Evolutionary conservation across 2,329 filamentous ascomycete genomes (phyloP), one percentile per base, ranked within the genome.

Genomic region (Neofusicoccum sp.): DNA sequence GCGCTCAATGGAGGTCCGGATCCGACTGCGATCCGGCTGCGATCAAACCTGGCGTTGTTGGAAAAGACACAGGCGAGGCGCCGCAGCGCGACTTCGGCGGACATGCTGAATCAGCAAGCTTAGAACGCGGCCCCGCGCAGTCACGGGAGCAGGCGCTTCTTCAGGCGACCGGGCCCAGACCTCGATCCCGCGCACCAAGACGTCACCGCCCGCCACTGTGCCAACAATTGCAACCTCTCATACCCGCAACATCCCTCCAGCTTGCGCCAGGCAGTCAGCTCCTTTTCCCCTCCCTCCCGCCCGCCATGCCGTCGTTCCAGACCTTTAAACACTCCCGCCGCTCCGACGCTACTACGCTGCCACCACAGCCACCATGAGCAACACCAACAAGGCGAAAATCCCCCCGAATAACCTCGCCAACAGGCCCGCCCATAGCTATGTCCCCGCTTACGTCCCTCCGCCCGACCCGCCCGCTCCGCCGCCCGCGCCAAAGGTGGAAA

Each of bases 401-500:
- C 40, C 54, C 7, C 34, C 34, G 34, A 7, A 38, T 7, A 38
- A 38, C 34, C 34, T 14, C 12, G 30, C 40, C 0, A 26, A 45
- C 31, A 34, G 31, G 30, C 40, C 41, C 28, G 40, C 36, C 12
- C 54, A 54, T 20, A 30, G 54, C 45, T 62, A 62, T 38, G 36
- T 49, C 20, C 60, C 60, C 14, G 28, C 44, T 9, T 59, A 62
- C 24, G 31, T 45, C 7, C 34, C 60, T 2, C 45, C 51, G n/a
- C 45, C 53, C 31, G 49, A 54, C 9, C 41, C 53, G 9, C 60
- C 53, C 14, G 38, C 44, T 20, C 31, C 45, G 6, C n/a, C 38
- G 8, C 54, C 60, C 6, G 45, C 54, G 7, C 54, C 60, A 0
- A 58, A 51, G 36, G 60, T 62, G 14, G 54, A 58, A 12, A 62